Conservation (phyloP, 768 basidiomycete genomes). For the Termitomyces sp. region DNA sequence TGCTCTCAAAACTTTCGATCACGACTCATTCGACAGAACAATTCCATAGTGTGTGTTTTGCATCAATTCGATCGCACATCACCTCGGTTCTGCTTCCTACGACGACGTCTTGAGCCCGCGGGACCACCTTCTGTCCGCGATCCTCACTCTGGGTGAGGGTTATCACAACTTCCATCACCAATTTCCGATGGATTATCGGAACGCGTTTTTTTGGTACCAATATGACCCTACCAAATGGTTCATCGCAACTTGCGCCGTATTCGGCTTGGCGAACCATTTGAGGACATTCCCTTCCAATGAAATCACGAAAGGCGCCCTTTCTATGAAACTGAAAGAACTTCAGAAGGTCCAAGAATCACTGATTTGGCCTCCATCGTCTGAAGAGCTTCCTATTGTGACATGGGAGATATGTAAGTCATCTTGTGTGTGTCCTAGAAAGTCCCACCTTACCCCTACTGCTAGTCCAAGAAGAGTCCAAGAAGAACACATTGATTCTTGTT, state of each 20-base stretch:
- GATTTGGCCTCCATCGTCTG: constrained; percentile 52
- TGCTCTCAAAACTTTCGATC: constrained; percentile 6
- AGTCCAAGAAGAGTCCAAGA: constrained; percentile 68
- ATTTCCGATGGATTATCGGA: constrained; percentile 84
- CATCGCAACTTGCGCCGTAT: constrained; percentile 55
- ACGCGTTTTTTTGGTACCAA: constrained; percentile 77
- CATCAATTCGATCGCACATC: constrained; percentile 87
- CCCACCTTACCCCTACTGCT: not conserved
- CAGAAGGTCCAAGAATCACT: constrained; percentile 58
- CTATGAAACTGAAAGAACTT: constrained; percentile 79
- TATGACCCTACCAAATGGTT: constrained; percentile 97
- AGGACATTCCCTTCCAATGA: constrained; percentile 87
- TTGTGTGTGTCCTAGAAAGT: not conserved
- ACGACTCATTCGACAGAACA: constrained; percentile 1
- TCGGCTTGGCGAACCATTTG: constrained; percentile 78
- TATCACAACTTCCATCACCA: constrained; percentile 92
- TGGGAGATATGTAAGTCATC: constrained; percentile 73
- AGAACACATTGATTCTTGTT: constrained; percentile 63
- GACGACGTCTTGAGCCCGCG: constrained; percentile 76
- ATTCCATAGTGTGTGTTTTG: constrained; percentile 69
- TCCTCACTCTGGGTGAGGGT: constrained; percentile 83
- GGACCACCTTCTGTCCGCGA: constrained; percentile 76
- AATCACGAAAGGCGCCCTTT: constrained; percentile 73
- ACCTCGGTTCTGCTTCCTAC: constrained; percentile 75
- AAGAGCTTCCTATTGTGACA: constrained; percentile 66